These are phyloP conservation scores for Globisporangium spinosum DNA, from an alignment of 352 stramenopile genomes.

Conservation along the genomic window DNA sequence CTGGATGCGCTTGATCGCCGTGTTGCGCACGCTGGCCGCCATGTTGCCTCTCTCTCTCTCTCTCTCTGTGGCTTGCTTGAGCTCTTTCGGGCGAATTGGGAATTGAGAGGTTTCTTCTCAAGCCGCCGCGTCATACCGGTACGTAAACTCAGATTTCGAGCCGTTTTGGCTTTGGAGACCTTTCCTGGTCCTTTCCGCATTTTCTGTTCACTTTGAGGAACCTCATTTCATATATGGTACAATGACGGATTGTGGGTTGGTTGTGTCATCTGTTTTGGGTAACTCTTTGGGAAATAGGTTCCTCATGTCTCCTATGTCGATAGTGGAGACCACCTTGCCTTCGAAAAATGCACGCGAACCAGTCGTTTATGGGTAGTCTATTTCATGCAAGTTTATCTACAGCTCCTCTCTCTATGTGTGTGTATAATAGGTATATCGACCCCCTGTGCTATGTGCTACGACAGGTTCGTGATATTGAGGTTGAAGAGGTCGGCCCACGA, in stretches of 20 bases:
- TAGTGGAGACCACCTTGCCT: too few species aligned
- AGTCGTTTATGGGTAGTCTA: too few species aligned
- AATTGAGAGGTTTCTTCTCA: not conserved
- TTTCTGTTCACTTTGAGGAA: not conserved
- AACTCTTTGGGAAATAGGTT: too few species aligned
- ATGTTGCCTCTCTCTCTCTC: not conserved
- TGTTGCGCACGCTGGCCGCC: slow-evolving; percentile 1
- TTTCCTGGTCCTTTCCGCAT: not conserved
- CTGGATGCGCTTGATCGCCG: slow-evolving; percentile 5
- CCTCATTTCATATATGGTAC: too few species aligned
- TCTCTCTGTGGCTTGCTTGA: not conserved
- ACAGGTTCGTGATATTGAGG: slow-evolving; percentile 9
- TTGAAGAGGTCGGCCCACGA: not conserved
- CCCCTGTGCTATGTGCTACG: not conserved
- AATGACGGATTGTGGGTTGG: too few species aligned
- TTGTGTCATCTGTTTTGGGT: too few species aligned
- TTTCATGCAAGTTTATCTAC: too few species aligned
- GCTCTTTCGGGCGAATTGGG: not conserved
- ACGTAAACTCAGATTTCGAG: not conserved
- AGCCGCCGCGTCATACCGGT: too few species aligned
- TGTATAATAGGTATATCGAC: too few species aligned
- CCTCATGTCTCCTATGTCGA: too few species aligned
- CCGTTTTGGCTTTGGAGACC: not conserved
- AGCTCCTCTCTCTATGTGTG: too few species aligned
- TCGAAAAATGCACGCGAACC: too few species aligned